Evolutionary conservation across 306 rosid species (phyloP).

Genomic region (Pyrus bretschneideri): DNA sequence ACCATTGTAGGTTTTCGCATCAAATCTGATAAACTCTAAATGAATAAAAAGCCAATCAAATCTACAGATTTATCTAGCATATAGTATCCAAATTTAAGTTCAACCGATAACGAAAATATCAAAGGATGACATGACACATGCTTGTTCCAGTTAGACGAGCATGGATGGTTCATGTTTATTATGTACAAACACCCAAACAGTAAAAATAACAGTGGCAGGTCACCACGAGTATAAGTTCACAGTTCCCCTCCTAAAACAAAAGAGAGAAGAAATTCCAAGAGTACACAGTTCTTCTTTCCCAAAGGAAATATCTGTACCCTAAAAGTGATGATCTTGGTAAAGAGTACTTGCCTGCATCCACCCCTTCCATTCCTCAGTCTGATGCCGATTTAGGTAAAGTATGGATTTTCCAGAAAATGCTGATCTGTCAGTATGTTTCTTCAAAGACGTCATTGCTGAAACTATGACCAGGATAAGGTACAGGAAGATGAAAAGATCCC

Average conservation of each 20-base stretch:
- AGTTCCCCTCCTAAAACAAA: background rate
- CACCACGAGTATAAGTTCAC: background rate
- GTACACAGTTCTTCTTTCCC: background rate
- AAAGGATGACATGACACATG: background rate
- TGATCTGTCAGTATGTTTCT: conserved; percentile 74
- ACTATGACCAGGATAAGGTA: conserved; percentile 81
- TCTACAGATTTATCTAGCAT: background rate
- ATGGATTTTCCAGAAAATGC: conserved; percentile 75
- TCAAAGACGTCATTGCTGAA: conserved; percentile 88
- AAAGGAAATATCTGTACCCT: background rate
- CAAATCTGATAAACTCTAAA: background rate
- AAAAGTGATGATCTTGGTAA: conserved; percentile 2
- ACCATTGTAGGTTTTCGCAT: background rate
- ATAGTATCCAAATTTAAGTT: background rate
- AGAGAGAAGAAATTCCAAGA: background rate
- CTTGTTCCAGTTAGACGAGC: background rate
- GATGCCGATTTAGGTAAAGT: conserved; percentile 93
- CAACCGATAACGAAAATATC: background rate
- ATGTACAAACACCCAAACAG: background rate
- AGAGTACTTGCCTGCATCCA: conserved; percentile 95
- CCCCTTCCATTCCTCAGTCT: conserved; percentile 99
- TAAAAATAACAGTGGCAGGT: background rate
- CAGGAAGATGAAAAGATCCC: conserved; percentile 92
- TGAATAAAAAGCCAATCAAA: background rate
- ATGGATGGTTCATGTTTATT: background rate